These are phyloP conservation scores for Umbelopsis vinacea DNA, from an alignment of 192 early-diverging fungal species.

Conservation along the genomic window DNA sequence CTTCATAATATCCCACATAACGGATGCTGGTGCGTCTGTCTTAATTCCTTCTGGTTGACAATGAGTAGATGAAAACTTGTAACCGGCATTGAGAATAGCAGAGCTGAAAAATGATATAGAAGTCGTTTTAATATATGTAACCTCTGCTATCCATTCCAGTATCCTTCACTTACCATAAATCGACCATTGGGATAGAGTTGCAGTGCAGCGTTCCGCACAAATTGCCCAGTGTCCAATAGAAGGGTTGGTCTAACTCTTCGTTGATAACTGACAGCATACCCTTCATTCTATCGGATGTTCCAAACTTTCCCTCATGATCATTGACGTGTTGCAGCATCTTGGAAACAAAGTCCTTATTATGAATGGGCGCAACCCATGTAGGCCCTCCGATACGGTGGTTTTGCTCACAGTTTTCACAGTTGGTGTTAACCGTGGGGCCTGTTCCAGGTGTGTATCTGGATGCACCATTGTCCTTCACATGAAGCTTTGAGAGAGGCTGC, in stretches of 20 bases:
- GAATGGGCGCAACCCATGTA: constrained; percentile 83
- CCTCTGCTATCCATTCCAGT: not conserved
- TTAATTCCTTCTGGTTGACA: constrained; percentile 82
- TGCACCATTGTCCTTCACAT: constrained; percentile 53
- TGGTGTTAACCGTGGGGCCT: constrained; percentile 61
- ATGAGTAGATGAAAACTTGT: constrained; percentile 88
- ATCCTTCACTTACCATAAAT: constrained; percentile 58
- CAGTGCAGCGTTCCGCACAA: constrained; percentile 77
- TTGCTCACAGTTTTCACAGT: constrained; percentile 78
- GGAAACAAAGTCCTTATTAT: constrained; percentile 82
- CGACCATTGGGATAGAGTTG: constrained; percentile 69
- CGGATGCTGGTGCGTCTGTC: constrained; percentile 83
- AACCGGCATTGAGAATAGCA: constrained; percentile 90
- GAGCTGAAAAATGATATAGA: constrained; percentile 56
- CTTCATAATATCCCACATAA: constrained; percentile 94
- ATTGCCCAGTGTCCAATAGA: constrained; percentile 79
- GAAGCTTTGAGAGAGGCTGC: constrained; percentile 75
- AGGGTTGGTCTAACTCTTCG: constrained; percentile 77
- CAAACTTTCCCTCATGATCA: constrained; percentile 61
- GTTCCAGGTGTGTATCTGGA: constrained; percentile 68
- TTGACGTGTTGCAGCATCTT: constrained; percentile 81
- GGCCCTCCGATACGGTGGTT: constrained; percentile 91
- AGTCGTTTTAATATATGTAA: not conserved
- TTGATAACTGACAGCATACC: constrained; percentile 94
- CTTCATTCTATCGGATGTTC: constrained; percentile 85